Evolutionary conservation across 305 asterid species (phyloP).

Genomic region (Fraxinus floribunda): DNA sequence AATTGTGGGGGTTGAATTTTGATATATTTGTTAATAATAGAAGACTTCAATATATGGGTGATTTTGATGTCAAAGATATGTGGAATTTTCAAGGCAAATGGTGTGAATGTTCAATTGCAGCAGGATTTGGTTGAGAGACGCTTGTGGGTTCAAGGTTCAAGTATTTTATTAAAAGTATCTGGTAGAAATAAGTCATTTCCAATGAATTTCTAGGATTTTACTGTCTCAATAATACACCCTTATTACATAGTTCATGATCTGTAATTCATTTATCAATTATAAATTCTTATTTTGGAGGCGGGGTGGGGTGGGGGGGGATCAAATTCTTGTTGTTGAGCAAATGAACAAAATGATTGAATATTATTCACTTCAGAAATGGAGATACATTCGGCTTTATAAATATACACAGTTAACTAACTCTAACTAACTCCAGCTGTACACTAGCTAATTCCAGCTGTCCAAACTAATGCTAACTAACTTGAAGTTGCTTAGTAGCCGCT

Average conservation of each 20-base stretch:
- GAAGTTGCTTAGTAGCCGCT: neutral
- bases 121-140: neutral
- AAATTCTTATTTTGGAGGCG: neutral
- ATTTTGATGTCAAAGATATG: slow-evolving; percentile 7
- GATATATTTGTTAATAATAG: neutral
- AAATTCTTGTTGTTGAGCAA: neutral
- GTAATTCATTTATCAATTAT: neutral
- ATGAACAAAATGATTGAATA: no score
- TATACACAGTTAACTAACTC: neutral
- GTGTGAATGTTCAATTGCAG: slow-evolving; percentile 15
- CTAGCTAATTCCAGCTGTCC: neutral
- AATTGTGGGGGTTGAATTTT: neutral
- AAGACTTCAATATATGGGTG: neutral
- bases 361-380: neutral
- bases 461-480: neutral
- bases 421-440: neutral
- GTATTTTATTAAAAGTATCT: neutral
- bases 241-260: neutral
- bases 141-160: neutral
- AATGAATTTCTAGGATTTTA: neutral
- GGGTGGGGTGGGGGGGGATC: neutral
- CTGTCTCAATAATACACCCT: neutral
- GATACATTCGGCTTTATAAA: neutral
- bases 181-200: neutral
- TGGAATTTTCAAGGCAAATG: slow-evolving; percentile 16